Evolutionary conservation across 768 basidiomycete genomes (phyloP).

Genomic region (Serendipita sp.): DNA sequence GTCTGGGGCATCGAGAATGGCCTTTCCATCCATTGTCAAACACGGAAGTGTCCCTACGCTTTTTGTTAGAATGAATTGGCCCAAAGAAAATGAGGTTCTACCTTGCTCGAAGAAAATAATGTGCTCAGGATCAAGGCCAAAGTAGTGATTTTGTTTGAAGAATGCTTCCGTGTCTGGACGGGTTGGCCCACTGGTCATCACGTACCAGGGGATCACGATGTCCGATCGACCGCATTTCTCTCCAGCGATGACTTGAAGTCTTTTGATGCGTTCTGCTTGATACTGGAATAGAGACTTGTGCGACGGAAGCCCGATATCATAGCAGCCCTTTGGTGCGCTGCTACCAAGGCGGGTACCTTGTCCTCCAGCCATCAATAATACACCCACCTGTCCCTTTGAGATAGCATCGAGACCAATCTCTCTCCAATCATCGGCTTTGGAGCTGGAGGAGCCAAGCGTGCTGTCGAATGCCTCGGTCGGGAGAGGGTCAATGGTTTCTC

Average conservation of each 20-base stretch:
- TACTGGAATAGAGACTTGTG: slow-evolving; percentile 91
- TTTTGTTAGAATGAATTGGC: neutral
- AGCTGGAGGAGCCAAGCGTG: slow-evolving; percentile 30
- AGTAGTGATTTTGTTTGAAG: slow-evolving; percentile 61
- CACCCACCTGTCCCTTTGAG: slow-evolving; percentile 71
- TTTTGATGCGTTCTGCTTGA: slow-evolving; percentile 89
- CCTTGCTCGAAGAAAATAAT: slow-evolving; percentile 96
- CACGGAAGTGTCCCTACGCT: slow-evolving; percentile 81
- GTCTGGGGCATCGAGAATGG: slow-evolving; percentile 65
- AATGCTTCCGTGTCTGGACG: slow-evolving; percentile 70
- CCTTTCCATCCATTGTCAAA: slow-evolving; percentile 83
- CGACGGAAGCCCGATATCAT: slow-evolving; percentile 88
- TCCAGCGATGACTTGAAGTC: slow-evolving; percentile 64
- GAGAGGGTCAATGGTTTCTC: slow-evolving; percentile 60
- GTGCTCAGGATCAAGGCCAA: slow-evolving; percentile 64
- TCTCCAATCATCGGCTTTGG: slow-evolving; percentile 60
- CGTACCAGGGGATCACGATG: slow-evolving; percentile 85
- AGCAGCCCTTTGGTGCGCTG: slow-evolving; percentile 89
- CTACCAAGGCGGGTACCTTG: slow-evolving; percentile 93
- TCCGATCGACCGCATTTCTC: slow-evolving; percentile 21
- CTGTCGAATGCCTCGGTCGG: slow-evolving; percentile 62
- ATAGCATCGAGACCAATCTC: slow-evolving; percentile 65
- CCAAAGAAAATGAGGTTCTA: slow-evolving; percentile 17
- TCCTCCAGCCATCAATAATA: slow-evolving; percentile 93
- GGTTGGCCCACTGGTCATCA: slow-evolving; percentile 98